Evolutionary conservation across 225 moss, liverwort and hornwort genomes (phyloP).

Genomic region (Polytrichum commune): DNA sequence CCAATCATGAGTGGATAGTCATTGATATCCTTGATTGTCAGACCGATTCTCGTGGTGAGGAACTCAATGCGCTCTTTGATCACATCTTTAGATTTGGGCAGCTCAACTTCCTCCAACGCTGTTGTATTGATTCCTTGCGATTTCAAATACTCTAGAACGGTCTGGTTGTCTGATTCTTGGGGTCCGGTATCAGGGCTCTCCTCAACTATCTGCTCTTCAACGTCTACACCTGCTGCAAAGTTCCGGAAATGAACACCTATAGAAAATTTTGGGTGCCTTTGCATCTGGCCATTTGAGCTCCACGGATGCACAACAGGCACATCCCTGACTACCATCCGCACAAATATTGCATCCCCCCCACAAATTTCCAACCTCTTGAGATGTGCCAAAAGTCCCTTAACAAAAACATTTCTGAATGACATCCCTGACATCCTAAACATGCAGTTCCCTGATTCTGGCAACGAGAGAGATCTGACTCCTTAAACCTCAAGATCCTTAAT

Average conservation of each 20-base stretch:
- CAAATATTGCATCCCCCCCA: neutral
- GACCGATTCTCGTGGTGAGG: conserved; percentile 64
- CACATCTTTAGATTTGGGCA: conserved; percentile 66
- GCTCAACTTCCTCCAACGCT: conserved; percentile 55
- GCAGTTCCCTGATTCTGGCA: neutral
- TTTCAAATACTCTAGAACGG: conserved; percentile 55
- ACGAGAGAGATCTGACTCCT: neutral
- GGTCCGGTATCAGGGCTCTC: conserved; percentile 22
- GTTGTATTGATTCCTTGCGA: conserved; percentile 52
- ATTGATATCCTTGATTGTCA: conserved; percentile 74
- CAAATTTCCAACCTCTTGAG: neutral
- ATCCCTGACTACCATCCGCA: neutral
- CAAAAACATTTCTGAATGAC: neutral
- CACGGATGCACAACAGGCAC: neutral
- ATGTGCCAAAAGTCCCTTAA: neutral
- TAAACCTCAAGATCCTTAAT: neutral
- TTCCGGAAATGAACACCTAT: neutral
- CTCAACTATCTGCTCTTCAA: conserved; percentile 25
- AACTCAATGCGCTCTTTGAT: conserved; percentile 77
- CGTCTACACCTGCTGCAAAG: neutral
- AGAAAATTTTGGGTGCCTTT: no score
- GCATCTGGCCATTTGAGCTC: no score
- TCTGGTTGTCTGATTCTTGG: conserved; percentile 11
- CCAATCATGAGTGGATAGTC: conserved; percentile 93
- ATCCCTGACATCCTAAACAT: neutral